Percentiles rank a stretch among this genome's conserved stretches.
Conservation (phyloP, 306 rosid species). For the Hippophae tibetana region DNA sequence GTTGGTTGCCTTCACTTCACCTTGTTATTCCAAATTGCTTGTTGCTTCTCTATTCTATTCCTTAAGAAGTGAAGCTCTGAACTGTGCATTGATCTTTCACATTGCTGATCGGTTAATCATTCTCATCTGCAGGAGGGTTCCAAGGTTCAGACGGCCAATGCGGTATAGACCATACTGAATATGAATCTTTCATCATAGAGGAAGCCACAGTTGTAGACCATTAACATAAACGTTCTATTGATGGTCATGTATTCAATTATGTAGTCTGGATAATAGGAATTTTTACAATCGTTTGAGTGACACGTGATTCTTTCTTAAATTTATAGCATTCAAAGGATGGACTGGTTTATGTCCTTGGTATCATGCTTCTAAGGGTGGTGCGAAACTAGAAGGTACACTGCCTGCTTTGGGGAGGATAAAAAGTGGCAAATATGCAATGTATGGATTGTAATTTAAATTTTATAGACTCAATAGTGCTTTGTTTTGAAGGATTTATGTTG, state of each 20-base stretch:
- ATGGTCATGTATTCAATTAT: constrained; percentile 17
- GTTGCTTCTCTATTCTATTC: constrained; percentile 3
- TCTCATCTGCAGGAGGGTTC: constrained; percentile 71
- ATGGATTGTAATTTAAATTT: constrained; percentile 3
- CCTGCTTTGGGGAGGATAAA: constrained; percentile 16
- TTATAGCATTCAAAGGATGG: constrained; percentile 16
- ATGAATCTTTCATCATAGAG: constrained; percentile 9
- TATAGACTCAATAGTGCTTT: too few relatives aligned
- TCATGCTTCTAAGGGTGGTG: neutral
- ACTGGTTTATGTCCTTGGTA: constrained; percentile 10
- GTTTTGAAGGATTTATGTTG: too few relatives aligned
- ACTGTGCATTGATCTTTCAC: neutral
- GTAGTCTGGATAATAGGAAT: constrained; percentile 15
- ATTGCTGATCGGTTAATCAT: neutral
- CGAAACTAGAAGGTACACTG: constrained; percentile 2
- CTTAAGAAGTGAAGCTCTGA: neutral
- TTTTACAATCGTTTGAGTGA: constrained; percentile 14
- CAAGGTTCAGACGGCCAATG: constrained; percentile 88
- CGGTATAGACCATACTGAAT: constrained; percentile 81
- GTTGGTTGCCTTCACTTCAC: neutral
- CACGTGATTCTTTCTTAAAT: constrained; percentile 17
- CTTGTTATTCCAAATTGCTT: neutral
- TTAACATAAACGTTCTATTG: constrained; percentile 1
- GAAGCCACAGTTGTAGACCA: neutral
- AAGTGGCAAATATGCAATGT: constrained; percentile 14